phyloP scores from a whole-genome alignment of 768 basidiomycete genomes.

The Agaricus subrufescens region DNA sequence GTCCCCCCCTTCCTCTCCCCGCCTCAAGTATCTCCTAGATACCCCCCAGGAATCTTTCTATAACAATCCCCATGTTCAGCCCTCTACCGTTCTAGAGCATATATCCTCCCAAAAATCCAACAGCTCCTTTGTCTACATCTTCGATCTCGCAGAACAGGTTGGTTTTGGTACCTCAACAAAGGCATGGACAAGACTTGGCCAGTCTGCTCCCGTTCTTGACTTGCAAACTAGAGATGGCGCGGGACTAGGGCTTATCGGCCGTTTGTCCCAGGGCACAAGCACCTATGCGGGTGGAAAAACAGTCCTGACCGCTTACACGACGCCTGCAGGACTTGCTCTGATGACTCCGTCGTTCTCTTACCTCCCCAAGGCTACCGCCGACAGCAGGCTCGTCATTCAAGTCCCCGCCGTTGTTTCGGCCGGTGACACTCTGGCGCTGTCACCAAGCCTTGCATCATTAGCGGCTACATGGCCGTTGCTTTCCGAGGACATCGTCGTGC shows the following conservation, averaged over 20 bases:
- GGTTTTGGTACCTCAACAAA: constrained; percentile 76
- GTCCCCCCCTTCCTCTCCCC: constrained; percentile 32
- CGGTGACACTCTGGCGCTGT: constrained; percentile 63
- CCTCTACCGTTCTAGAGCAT: constrained; percentile 66
- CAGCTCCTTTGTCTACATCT: constrained; percentile 72
- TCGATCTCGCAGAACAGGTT: constrained; percentile 80
- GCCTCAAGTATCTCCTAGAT: constrained; percentile 19
- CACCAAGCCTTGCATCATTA: constrained; percentile 72
- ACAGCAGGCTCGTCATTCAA: constrained; percentile 75
- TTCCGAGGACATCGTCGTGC: constrained; percentile 60
- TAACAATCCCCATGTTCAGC: constrained; percentile 40
- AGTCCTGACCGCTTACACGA: constrained; percentile 74
- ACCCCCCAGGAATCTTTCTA: constrained; percentile 26
- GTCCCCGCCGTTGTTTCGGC: constrained; percentile 70
- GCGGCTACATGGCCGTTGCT: constrained; percentile 55
- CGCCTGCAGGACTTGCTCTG: constrained; percentile 74
- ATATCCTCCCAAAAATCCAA: constrained; percentile 50
- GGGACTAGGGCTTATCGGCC: constrained; percentile 72
- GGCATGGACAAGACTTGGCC: constrained; percentile 47
- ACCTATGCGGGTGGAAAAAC: constrained; percentile 55
- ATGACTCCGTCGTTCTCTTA: constrained; percentile 79
- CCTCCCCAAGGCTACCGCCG: constrained; percentile 57
- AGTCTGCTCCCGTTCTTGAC: constrained; percentile 52
- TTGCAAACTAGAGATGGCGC: constrained; percentile 85
- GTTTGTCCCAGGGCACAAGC: constrained; percentile 77